phyloP scores from a whole-genome alignment of 805 yeast species.

The Pichia nakasei region DNA sequence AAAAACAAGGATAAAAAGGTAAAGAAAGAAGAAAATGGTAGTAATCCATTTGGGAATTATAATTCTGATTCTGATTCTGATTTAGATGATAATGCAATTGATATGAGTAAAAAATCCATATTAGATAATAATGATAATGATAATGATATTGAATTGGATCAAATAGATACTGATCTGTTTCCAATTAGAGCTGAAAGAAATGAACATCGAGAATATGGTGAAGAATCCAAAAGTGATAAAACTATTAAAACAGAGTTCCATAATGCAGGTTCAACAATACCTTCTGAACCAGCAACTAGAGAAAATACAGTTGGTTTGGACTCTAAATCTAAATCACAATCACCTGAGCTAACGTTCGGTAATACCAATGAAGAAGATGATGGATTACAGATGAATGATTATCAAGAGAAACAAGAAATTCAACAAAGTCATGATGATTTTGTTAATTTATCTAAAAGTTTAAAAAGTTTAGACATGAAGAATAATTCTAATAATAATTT shows the following conservation, averaged over 20 bases:
- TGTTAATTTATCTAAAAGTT: constrained; percentile 11
- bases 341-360: constrained; percentile 8
- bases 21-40: constrained; percentile 5
- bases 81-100: constrained; percentile 23
- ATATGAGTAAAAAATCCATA: constrained; percentile 4
- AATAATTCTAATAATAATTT: constrained; percentile 6
- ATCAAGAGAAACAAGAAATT: constrained; percentile 30
- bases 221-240: constrained; percentile 23
- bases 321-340: not conserved
- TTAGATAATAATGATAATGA: constrained; percentile 1
- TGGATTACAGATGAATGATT: constrained; percentile 17
- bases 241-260: constrained; percentile 26
- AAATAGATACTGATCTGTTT: constrained; percentile 47
- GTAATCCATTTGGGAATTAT: constrained; percentile 7
- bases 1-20: constrained; percentile 5
- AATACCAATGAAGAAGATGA: constrained; percentile 4
- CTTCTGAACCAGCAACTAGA: constrained; percentile 18
- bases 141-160: constrained; percentile 24
- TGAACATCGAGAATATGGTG: constrained; percentile 32
- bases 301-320: constrained; percentile 14
- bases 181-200: constrained; percentile 64
- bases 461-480: constrained; percentile 10
- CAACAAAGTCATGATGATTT: constrained; percentile 32
- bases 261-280: constrained; percentile 17
- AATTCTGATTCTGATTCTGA: constrained; percentile 28